Evolutionary conservation across 1,284 basidiomycete genomes (phyloP), one percentile per base, ranked within the genome.

Genomic region (Trichosporon inkin): DNA sequence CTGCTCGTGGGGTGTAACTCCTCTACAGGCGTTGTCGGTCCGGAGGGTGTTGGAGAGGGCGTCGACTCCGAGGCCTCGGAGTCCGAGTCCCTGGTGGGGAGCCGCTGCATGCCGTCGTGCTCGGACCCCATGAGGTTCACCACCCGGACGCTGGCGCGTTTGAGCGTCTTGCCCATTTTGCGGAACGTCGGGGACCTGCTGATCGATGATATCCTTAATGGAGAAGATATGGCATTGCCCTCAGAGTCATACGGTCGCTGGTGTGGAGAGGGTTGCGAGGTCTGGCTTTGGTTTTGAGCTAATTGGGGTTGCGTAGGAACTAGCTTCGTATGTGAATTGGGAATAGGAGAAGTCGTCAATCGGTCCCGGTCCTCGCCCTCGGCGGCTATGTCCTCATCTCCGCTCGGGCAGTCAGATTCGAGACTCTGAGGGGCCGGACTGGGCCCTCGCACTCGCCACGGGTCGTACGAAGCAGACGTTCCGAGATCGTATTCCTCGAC

Each of bases 121-220:
- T 87, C 86, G 11, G 72, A 61, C 0, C 85, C 85, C 37, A 85
- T 86, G 53, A 64, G 58, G 54, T 58, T 58, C 37, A 91, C 90
- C 16, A 96, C 90, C 19, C 92, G 84, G 55, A 89, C 76, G 35
- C 89, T 92, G 1, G 75, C 75, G 53, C 69, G 68, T 5, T 73
- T 61, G 3, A 77, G 44, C 3, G 68, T 70, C 19, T 63, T 64
- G 13, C 71, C 70, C 11, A 77, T 71, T 3, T 64, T 64, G 10
- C 74, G 65, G 19, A 77, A 64, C 1, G 75, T 75, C 2, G 70
- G 68, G 11, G 62, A 64, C 47, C 74, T 67, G 10, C 63, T 56
- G 11, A 73, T 53, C 24, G 44, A 49, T 10, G 44, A 10, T 32
- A 56, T 59, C n/a, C 57, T 57, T 10, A 55, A 62, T 35, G 55